Evolutionary conservation across 169 alveolate genomes (phyloP), one percentile per base, ranked within the genome.

Genomic region (Toxoplasma gondii): DNA sequence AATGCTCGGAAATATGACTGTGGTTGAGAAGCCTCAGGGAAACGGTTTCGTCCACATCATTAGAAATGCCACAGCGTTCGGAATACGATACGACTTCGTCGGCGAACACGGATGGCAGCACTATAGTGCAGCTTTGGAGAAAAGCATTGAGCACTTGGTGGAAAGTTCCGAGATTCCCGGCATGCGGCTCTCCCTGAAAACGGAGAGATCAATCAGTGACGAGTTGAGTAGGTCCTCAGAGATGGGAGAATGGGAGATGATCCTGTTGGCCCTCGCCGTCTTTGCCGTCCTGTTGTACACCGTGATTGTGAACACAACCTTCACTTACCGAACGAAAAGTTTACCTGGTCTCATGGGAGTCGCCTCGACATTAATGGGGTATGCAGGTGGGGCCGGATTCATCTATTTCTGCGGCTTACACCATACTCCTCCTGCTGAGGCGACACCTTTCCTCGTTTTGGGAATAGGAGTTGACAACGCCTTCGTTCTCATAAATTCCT

Each of bases 391-490:
- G 5, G 97, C 96, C 0, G 97, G 97, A 1, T 86, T 96, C 87
- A 90, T 95, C 31, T 95, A 96, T 67, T 94, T 96, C 53, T 95
- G 95, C 31, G 97, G 97, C 9, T 53, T 95, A 9, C 94, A 91
- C 34, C 97, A 96, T 64, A 93, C 96, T 17, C 95, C 97, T 7
- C 96, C 97, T 2, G 97, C 97, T 27, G 96, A 96, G 4, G 97
- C 97, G 1, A 96, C 97, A 43, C 97, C 97, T 12, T 96, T 96
- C 58, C 92, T 96, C 16, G 97, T 96, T 4, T 88, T 97, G 16
- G 98, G 98, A 19, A 97, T 97, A 74, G 98, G 98, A 27, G 97
- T 96, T 64, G 98, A 97, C 84, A 96, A 96, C 69, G 95, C 97
- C 0, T 97, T 97, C 91, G 98, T 97, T 36, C 96, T 97, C 19